Evolutionary conservation across 768 basidiomycete genomes (phyloP).

Genomic region (Terana coerulea): DNA sequence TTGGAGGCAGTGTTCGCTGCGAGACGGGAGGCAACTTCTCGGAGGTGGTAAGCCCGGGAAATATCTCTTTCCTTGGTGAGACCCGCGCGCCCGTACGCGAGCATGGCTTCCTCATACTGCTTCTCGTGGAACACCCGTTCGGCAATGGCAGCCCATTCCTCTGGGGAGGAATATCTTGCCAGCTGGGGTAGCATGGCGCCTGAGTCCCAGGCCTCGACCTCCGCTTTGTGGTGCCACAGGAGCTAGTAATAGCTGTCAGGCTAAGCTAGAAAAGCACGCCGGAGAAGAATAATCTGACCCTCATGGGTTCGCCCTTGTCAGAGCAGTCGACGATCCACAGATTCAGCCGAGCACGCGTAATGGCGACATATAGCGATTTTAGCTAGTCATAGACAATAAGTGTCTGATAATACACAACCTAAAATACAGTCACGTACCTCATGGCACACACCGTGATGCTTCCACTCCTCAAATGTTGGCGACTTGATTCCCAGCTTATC

Average conservation of each 20-base stretch:
- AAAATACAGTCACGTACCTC: constrained; percentile 38
- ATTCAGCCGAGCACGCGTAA: constrained; percentile 66
- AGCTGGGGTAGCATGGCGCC: constrained; percentile 47
- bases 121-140: constrained; percentile 37
- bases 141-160: constrained; percentile 44
- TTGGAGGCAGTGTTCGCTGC: constrained; percentile 26
- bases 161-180: constrained; percentile 46
- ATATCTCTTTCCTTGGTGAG: constrained; percentile 38
- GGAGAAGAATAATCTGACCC: constrained; percentile 36
- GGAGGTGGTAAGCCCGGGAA: constrained; percentile 49
- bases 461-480: constrained; percentile 46
- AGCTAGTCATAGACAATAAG: constrained; percentile 36
- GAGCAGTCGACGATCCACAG: constrained; percentile 70
- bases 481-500: constrained; percentile 11
- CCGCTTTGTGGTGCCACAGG: constrained; percentile 44
- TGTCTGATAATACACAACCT: neutral
- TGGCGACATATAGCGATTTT: constrained; percentile 67
- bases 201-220: constrained; percentile 46
- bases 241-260: constrained; percentile 30
- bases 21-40: constrained; percentile 43
- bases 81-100: constrained; percentile 47
- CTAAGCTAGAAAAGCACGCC: no score
- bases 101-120: constrained; percentile 49
- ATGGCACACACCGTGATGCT: constrained; percentile 52
- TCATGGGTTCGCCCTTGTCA: constrained; percentile 51